Evolutionary conservation across 1,284 basidiomycete species (phyloP).

Genomic region (Wallemia mellicola): DNA sequence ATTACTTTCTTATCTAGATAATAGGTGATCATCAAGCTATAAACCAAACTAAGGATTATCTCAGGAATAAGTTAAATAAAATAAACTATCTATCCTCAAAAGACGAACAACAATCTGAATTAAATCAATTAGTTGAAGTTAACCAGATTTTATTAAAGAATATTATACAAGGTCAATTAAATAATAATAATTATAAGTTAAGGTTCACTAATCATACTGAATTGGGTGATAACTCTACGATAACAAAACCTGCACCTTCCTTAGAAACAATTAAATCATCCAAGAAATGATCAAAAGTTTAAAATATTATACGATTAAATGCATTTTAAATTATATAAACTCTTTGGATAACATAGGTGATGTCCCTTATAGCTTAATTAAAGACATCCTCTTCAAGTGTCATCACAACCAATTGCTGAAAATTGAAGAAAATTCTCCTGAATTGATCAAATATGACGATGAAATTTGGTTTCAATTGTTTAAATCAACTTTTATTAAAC

Average conservation of each 20-base stretch:
- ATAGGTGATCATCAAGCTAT: background rate
- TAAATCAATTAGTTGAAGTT: background rate
- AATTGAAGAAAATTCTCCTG: background rate
- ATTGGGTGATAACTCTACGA: background rate
- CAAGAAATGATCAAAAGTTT: background rate
- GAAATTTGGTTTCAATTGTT: background rate
- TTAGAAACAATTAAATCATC: background rate
- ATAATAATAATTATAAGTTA: background rate
- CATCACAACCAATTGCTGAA: background rate
- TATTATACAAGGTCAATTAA: background rate
- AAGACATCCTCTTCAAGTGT: background rate
- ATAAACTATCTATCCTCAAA: background rate
- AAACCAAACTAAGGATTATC: background rate
- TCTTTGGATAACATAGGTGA: background rate
- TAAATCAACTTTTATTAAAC: background rate
- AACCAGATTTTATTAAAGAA: background rate
- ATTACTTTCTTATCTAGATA: too few relatives aligned
- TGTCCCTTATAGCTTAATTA: background rate
- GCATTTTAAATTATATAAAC: background rate
- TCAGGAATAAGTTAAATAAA: background rate
- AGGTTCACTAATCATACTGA: background rate
- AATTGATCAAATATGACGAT: background rate
- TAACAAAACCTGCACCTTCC: background rate
- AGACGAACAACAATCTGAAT: background rate
- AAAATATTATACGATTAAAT: background rate